Evolutionary conservation across 129 eudicot species (phyloP).

Genomic region (Centaurea solstitialis): DNA sequence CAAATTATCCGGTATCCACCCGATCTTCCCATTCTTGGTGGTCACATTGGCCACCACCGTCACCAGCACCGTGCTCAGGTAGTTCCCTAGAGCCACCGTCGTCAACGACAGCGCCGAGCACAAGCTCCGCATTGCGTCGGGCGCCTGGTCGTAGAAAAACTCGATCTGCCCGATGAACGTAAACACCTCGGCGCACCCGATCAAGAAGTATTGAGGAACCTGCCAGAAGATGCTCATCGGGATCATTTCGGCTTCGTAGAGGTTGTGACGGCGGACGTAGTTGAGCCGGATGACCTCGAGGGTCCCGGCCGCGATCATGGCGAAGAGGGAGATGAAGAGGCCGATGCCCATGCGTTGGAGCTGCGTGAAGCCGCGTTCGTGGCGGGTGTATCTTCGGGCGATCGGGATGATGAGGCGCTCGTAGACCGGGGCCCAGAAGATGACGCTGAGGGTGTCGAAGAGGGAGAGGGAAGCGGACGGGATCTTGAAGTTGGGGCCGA

Average conservation of each 20-base stretch:
- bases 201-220: conserved; percentile 68
- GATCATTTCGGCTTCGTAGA: conserved; percentile 44
- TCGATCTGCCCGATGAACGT: conserved; percentile 65
- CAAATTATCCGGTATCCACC: conserved; percentile 75
- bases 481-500: conserved; percentile 68
- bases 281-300: conserved; percentile 61
- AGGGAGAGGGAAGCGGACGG: conserved; percentile 81
- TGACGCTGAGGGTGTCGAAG: conserved; percentile 80
- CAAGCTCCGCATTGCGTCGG: conserved; percentile 77
- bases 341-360: conserved; percentile 95
- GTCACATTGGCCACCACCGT: conserved; percentile 47
- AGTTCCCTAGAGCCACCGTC: conserved; percentile 54
- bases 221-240: conserved; percentile 80
- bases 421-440: conserved; percentile 80
- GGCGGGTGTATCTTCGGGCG: conserved; percentile 61
- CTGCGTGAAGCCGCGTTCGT: conserved; percentile 71
- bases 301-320: conserved; percentile 69
- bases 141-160: conserved; percentile 78
- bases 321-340: conserved; percentile 53
- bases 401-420: conserved; percentile 53
- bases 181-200: conserved; percentile 83
- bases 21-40: conserved; percentile 44
- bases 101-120: conserved; percentile 64
- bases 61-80: conserved; percentile 52
- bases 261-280: conserved; percentile 38